phyloP scores from a whole-genome alignment of 1,139 yeast species.

The Kodamaea ohmeri region DNA sequence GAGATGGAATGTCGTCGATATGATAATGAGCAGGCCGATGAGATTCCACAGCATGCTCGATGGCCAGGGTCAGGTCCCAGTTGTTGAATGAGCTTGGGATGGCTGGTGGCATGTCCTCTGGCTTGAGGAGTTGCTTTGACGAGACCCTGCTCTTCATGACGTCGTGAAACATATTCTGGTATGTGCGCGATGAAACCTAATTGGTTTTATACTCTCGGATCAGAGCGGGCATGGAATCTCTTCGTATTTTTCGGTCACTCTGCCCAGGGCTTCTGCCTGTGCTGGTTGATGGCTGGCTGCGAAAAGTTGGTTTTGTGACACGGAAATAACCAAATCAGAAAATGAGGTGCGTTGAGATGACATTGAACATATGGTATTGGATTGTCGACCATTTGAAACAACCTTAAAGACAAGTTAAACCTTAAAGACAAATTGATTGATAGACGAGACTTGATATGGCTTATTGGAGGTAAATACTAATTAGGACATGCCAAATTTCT shows the following conservation, averaged over 20 bases:
- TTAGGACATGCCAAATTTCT: no score
- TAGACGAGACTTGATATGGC: no score
- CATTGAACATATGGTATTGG: no score
- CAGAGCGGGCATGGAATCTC: not conserved
- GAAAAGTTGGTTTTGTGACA: not conserved
- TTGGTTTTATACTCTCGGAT: not conserved
- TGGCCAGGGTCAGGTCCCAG: conserved; percentile 29
- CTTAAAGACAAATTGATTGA: no score
- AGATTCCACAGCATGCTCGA: conserved; percentile 18
- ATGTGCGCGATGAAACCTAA: not conserved
- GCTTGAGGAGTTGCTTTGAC: conserved; percentile 25
- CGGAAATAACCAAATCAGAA: no score
- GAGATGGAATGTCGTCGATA: conserved; percentile 30
- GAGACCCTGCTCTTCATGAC: conserved; percentile 14
- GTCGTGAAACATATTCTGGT: not conserved
- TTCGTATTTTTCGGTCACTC: not conserved
- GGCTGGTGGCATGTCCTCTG: conserved; percentile 24
- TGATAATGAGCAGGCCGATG: conserved; percentile 28
- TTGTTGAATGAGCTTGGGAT: conserved; percentile 24
- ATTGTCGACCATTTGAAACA: no score
- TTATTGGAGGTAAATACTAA: no score
- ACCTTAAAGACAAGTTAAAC: no score
- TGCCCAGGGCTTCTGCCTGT: not conserved
- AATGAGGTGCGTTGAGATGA: no score
- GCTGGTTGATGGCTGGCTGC: conserved; percentile 6